Evolutionary conservation across 2,329 filamentous ascomycete genomes (phyloP), one percentile per base, ranked within the genome.

Genomic region (Sclerotinia sclerotiorum): DNA sequence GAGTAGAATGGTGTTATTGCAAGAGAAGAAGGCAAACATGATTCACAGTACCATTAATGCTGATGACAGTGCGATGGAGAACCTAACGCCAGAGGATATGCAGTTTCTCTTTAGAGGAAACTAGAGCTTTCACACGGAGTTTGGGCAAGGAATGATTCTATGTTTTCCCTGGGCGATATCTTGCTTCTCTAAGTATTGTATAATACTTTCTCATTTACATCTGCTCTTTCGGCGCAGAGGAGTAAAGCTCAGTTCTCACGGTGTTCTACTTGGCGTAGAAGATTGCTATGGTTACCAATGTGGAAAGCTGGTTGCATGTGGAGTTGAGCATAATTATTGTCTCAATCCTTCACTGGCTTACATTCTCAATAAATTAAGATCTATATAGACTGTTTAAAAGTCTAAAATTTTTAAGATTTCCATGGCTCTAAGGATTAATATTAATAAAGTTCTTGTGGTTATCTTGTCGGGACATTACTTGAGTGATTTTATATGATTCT

Each of bases 1-100:
- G 81, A 95, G 91, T 69, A 88, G 95, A 57, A 99, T 99, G 86
- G 93, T 99, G 3, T 84, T 95, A 73, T 85, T 99, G 35, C 95
- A 99, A 79, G 95, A 99, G 82, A 99, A 99, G 86, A 99, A 99
- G 82, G 93, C 94, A 0, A 94, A 91, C 77, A 94, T 99, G 92
- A 99, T 99, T 77, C 92, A 94, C 74, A 94, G 93, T 39, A 99
- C 95, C 0, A 94, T 99, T 79, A 97, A 98, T 79, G 91, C 92
- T 55, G 94, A 98, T 77, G 90, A 95, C 74, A 85, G 91, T 57
- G 93, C 94, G 0, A 92, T 98, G 87, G 93, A 98, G 78, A 94
- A 93, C 68, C 82, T 99, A 70, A 96, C 89, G 19, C 89, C 92
- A 0, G 90, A 94, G 78, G 95, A 99, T 77, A 91, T 99, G 85